A percentile compares a stretch with the other conserved stretches of the same genome.
phyloP scores from a whole-genome alignment of 2,329 filamentous ascomycete species.

The Aureobasidium subglaciale region DNA sequence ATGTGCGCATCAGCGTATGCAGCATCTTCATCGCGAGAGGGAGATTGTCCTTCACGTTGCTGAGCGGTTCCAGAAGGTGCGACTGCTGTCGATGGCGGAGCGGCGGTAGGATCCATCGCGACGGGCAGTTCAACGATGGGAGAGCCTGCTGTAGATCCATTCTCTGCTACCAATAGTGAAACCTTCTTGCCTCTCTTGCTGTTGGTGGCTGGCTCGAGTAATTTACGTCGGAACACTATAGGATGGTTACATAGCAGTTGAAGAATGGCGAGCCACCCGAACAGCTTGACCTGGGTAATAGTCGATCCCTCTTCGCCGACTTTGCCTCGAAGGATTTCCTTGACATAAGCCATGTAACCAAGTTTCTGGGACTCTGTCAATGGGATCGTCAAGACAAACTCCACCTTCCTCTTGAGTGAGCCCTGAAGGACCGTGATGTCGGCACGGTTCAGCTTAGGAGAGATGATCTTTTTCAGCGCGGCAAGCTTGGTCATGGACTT shows the following conservation, averaged over 20 bases:
- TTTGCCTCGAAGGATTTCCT: constrained; percentile 29
- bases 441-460: constrained; percentile 69
- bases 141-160: not conserved
- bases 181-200: constrained; percentile 13
- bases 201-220: constrained; percentile 31
- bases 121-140: not conserved
- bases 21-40: constrained; percentile 13
- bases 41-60: not conserved
- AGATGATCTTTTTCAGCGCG: constrained; percentile 63
- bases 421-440: constrained; percentile 61
- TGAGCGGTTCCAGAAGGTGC: not conserved
- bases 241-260: constrained; percentile 55
- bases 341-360: constrained; percentile 54
- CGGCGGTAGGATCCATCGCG: not conserved
- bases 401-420: constrained; percentile 65
- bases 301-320: constrained; percentile 22
- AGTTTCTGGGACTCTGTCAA: constrained; percentile 58
- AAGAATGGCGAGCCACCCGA: constrained; percentile 49
- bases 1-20: constrained; percentile 30
- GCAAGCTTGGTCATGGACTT: constrained; percentile 59
- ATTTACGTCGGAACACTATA: constrained; percentile 42
- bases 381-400: constrained; percentile 72
- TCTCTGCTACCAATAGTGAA: constrained; percentile 14
- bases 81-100: not conserved
- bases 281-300: constrained; percentile 39